Evolutionary conservation across 169 alveolate genomes (phyloP).

Genomic region (Fabrea salina): DNA sequence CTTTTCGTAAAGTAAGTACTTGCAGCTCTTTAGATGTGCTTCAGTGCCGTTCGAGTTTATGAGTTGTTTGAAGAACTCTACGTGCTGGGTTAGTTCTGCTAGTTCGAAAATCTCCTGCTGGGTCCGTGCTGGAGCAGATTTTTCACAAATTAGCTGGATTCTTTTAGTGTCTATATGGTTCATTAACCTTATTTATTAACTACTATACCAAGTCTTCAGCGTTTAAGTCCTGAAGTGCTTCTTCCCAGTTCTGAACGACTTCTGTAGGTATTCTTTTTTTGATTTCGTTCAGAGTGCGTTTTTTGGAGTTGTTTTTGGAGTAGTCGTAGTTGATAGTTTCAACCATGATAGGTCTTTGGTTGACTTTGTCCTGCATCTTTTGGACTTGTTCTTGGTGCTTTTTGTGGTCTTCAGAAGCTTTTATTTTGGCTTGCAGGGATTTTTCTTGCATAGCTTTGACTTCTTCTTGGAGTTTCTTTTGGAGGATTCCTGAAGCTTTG

Average conservation of each 20-base stretch:
- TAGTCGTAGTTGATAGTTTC: not conserved
- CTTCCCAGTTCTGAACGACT: not conserved
- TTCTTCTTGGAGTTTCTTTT: not conserved
- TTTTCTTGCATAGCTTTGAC: not conserved
- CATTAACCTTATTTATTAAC: too few species aligned
- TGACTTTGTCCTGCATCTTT: slow-evolving; percentile 5
- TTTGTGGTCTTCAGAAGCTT: not conserved
- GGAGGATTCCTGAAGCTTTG: not conserved
- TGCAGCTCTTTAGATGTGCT: too few species aligned
- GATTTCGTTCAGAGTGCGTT: not conserved
- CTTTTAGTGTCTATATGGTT: too few species aligned
- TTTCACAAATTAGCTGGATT: too few species aligned
- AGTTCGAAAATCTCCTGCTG: too few species aligned
- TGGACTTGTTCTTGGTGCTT: not conserved
- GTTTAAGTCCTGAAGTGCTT: not conserved
- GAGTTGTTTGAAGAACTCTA: too few species aligned
- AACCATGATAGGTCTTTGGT: not conserved
- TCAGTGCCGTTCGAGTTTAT: too few species aligned
- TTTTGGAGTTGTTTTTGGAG: not conserved
- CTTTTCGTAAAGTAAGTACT: too few species aligned
- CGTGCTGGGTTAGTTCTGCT: too few species aligned
- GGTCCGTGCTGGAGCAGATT: too few species aligned
- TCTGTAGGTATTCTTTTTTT: slow-evolving; percentile 5
- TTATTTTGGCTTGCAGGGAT: not conserved
- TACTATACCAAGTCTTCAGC: slow-evolving; percentile 29